These are phyloP conservation scores for Leccinum rimulosum DNA, from an alignment of 768 basidiomycete genomes.

Conservation along the genomic window DNA sequence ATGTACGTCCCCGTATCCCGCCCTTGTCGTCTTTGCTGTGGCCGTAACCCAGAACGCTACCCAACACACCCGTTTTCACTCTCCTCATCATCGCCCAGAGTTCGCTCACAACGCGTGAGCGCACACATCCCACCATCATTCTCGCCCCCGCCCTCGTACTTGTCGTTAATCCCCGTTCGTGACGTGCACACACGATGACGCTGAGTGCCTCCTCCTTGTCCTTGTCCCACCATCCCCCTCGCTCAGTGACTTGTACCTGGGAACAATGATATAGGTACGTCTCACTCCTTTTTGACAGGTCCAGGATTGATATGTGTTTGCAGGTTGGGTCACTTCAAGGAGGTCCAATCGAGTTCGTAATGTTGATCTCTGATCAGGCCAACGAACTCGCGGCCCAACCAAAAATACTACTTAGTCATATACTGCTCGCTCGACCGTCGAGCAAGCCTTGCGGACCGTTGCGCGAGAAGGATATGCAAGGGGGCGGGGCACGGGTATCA, in stretches of 20 bases:
- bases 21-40: too few relatives aligned
- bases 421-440: slow-evolving; percentile 80
- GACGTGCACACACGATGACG: too few relatives aligned
- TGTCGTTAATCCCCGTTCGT: too few relatives aligned
- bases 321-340: slow-evolving; percentile 57
- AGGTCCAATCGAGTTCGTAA: slow-evolving; percentile 64
- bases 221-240: too few relatives aligned
- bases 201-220: too few relatives aligned
- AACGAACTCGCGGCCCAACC: slow-evolving; percentile 11
- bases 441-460: slow-evolving; percentile 73
- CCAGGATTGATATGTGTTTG: not conserved
- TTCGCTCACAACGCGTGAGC: too few relatives aligned
- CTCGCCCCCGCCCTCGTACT: too few relatives aligned
- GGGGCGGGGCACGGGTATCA: slow-evolving; percentile 83
- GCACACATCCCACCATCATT: too few relatives aligned
- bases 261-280: slow-evolving; percentile 76
- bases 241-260: slow-evolving; percentile 54
- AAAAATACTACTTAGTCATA: slow-evolving; percentile 77
- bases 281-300: not conserved
- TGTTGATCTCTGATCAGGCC: slow-evolving; percentile 38
- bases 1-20: too few relatives aligned
- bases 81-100: too few relatives aligned
- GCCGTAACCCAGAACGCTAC: too few relatives aligned
- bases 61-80: too few relatives aligned
- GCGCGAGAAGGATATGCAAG: slow-evolving; percentile 71